Evolutionary conservation across 805 yeast genomes (phyloP).

Genomic region (Ogataea naganishii): DNA sequence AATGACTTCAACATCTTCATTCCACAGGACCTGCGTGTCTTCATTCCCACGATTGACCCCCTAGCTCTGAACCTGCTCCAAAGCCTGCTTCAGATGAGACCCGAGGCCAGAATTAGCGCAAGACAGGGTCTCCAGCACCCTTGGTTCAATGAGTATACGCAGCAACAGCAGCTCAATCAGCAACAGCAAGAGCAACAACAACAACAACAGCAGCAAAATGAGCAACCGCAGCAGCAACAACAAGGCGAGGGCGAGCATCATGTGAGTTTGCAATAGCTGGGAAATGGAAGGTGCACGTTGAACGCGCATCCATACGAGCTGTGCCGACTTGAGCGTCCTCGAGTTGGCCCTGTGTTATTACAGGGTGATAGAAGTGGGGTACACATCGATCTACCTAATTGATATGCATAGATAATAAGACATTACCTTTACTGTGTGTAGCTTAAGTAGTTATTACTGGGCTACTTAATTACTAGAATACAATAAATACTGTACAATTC

Average conservation of each 20-base stretch:
- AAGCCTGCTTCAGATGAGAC: slow-evolving; percentile 51
- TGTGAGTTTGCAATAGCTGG: slow-evolving; percentile 4
- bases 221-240: slow-evolving; percentile 6
- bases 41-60: slow-evolving; percentile 63
- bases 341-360: neutral
- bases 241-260: slow-evolving; percentile 2
- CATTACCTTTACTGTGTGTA: no score
- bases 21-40: slow-evolving; percentile 72
- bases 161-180: slow-evolving; percentile 3
- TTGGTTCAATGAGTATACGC: slow-evolving; percentile 70
- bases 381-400: neutral
- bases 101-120: slow-evolving; percentile 51
- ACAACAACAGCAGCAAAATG: slow-evolving; percentile 3
- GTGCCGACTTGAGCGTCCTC: neutral
- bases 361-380: slow-evolving; percentile 2
- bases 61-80: slow-evolving; percentile 62
- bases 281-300: neutral
- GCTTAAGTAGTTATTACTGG: no score
- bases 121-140: slow-evolving; percentile 60
- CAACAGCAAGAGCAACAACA: slow-evolving; percentile 3
- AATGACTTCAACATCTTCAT: slow-evolving; percentile 77
- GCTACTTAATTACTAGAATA: no score
- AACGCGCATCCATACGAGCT: neutral
- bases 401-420: no score
- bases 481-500: no score